These are phyloP conservation scores for Cryphonectria nitschkei DNA, from an alignment of 2,329 filamentous ascomycete species.

Conservation along the genomic window DNA sequence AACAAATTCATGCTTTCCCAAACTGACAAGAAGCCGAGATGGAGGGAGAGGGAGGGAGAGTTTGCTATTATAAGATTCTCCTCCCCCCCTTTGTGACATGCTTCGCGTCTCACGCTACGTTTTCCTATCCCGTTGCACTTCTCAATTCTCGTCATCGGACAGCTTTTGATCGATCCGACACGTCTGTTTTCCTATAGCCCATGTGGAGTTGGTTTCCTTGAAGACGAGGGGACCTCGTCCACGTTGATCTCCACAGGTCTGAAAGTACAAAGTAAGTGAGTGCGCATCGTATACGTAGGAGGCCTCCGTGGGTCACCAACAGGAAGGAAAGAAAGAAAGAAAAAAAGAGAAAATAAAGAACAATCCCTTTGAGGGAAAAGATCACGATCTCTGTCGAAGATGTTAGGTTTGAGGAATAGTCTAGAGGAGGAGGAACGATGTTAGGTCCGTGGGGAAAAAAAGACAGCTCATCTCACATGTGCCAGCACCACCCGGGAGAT, in stretches of 20 bases:
- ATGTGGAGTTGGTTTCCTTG: background rate
- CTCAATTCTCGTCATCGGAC: too few relatives aligned
- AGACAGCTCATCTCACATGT: constrained; percentile 26
- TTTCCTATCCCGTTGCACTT: background rate
- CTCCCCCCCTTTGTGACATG: too few relatives aligned
- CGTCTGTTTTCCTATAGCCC: background rate
- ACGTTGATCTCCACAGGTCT: too few relatives aligned
- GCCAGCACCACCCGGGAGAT: constrained; percentile 10
- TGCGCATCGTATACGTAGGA: background rate
- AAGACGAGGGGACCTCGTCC: too few relatives aligned
- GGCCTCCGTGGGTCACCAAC: background rate
- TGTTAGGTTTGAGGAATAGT: background rate
- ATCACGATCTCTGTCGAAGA: background rate
- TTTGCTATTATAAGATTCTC: background rate
- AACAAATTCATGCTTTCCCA: constrained; percentile 17
- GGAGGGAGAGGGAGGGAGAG: background rate
- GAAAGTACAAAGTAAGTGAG: too few relatives aligned
- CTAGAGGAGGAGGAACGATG: background rate
- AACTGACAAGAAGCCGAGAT: constrained; percentile 1
- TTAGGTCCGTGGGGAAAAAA: background rate
- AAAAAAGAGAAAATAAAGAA: background rate
- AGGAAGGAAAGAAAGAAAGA: too few relatives aligned
- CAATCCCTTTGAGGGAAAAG: background rate
- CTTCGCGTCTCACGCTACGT: background rate
- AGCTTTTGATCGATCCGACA: background rate